These are phyloP conservation scores for Cucurbita maxima DNA, from an alignment of 306 rosid genomes.

Conservation along the genomic window DNA sequence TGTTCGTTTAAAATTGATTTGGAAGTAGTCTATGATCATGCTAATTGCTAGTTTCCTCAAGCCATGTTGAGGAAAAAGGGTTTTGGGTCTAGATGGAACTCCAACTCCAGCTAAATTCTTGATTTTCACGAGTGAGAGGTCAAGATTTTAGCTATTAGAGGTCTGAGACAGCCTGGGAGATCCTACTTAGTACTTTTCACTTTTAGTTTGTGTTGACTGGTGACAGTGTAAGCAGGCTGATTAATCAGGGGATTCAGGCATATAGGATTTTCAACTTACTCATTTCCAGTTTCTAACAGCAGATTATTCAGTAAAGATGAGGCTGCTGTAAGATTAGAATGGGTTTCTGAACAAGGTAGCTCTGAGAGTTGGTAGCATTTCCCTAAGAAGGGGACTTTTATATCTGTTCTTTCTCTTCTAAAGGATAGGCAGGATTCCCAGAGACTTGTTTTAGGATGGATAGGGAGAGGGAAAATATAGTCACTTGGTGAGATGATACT, in stretches of 20 bases:
- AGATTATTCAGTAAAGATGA: neutral
- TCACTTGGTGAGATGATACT: neutral
- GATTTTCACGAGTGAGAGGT: neutral
- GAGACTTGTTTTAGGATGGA: neutral
- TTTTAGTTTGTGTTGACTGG: neutral
- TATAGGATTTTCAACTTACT: neutral
- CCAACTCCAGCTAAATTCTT: neutral
- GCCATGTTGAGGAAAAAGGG: neutral
- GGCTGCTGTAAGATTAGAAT: neutral
- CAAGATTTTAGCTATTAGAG: neutral
- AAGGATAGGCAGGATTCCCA: neutral
- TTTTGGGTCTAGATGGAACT: neutral
- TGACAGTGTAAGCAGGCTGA: neutral
- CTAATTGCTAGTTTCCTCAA: neutral
- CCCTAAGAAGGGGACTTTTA: neutral
- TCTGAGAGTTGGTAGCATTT: neutral
- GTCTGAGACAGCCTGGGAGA: neutral
- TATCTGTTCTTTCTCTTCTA: neutral
- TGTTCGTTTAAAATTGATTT: neutral
- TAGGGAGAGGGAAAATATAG: neutral
- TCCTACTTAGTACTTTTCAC: neutral
- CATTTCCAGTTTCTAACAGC: neutral
- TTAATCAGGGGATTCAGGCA: neutral
- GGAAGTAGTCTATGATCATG: neutral
- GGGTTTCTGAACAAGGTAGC: neutral